phyloP scores from a whole-genome alignment of 345 rosid species.

The Excoecaria cochinchinensis region DNA sequence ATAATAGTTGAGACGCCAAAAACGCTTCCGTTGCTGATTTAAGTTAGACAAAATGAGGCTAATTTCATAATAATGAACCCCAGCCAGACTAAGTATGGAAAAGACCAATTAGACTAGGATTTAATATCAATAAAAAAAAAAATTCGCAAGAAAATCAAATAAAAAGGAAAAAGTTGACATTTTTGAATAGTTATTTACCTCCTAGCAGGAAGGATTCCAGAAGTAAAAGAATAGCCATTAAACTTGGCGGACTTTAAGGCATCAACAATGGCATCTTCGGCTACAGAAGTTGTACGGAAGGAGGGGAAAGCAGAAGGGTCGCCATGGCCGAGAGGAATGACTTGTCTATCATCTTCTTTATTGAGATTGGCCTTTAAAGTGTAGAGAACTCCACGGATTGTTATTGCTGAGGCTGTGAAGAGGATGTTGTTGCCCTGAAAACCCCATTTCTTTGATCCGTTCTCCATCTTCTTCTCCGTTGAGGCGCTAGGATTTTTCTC shows the following conservation, averaged over 20 bases:
- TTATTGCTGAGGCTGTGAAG: constrained; percentile 4
- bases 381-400: constrained; percentile 26
- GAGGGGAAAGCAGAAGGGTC: constrained; percentile 50
- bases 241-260: constrained; percentile 42
- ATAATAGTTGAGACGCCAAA: too few relatives aligned
- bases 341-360: constrained; percentile 29
- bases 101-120: too few relatives aligned
- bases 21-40: too few relatives aligned
- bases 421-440: constrained; percentile 11
- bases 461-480: constrained; percentile 7
- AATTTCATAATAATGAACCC: too few relatives aligned
- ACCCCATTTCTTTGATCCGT: constrained; percentile 26
- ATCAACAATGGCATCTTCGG: constrained; percentile 49
- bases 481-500: too few relatives aligned
- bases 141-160: too few relatives aligned
- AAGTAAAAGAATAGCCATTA: constrained; percentile 40
- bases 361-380: constrained; percentile 25
- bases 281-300: constrained; percentile 34
- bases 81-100: too few relatives aligned
- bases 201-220: constrained; percentile 50
- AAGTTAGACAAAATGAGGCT: too few relatives aligned
- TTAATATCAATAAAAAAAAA: too few relatives aligned
- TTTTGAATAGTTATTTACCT: constrained; percentile 27
- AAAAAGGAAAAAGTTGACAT: background rate
- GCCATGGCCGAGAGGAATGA: constrained; percentile 46